Conservation (phyloP, 2,329 filamentous ascomycete genomes). For the Aureobasidium leucospermi region DNA sequence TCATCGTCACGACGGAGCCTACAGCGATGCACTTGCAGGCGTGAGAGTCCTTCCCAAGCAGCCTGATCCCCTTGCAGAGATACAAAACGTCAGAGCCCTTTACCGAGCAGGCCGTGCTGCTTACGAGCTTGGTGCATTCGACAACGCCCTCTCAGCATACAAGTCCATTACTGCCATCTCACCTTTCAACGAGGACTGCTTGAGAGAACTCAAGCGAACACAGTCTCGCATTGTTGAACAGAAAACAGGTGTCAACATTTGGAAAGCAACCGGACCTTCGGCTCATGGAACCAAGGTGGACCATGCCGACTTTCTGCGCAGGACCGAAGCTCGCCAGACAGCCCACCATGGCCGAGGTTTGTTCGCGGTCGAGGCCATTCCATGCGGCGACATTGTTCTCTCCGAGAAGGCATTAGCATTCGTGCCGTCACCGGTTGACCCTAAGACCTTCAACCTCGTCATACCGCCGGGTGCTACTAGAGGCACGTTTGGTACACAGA, state of each 20-base stretch:
- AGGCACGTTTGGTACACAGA: slow-evolving; percentile 15
- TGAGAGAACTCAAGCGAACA: background rate
- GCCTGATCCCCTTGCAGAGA: background rate
- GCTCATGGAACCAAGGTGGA: slow-evolving; percentile 16
- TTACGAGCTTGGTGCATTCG: background rate
- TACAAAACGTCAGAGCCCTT: background rate
- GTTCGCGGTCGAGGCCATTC: slow-evolving; percentile 1
- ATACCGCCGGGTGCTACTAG: background rate
- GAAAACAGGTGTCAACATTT: background rate
- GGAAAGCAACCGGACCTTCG: background rate
- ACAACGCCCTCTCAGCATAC: background rate
- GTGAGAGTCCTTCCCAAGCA: background rate
- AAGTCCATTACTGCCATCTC: background rate
- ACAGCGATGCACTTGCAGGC: background rate
- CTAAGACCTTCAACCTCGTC: background rate
- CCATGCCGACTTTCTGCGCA: slow-evolving; percentile 17
- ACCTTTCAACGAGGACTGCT: background rate
- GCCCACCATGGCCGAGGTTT: slow-evolving; percentile 3
- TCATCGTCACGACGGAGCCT: background rate
- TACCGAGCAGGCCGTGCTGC: slow-evolving; percentile 3
- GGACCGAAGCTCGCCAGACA: background rate
- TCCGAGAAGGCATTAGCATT: slow-evolving; percentile 20
- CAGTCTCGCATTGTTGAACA: background rate
- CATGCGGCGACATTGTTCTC: slow-evolving; percentile 11
- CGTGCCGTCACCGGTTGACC: slow-evolving; percentile 17